Evolutionary conservation across 345 rosid species (phyloP).

Genomic region (Eucalyptus marginata): DNA sequence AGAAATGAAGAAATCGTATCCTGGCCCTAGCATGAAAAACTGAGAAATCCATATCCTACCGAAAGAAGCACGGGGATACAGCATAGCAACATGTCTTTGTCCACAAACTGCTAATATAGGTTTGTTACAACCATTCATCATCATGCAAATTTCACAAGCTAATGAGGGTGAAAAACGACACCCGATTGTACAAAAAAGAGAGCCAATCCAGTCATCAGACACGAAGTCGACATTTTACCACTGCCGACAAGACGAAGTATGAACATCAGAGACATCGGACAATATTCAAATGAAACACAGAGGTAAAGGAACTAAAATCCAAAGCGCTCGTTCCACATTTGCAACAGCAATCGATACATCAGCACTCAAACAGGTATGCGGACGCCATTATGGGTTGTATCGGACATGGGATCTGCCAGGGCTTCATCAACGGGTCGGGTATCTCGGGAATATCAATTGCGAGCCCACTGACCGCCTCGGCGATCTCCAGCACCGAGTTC

Average conservation of each 20-base stretch:
- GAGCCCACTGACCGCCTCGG: conserved; percentile 45
- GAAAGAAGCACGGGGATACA: background rate
- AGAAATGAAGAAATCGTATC: background rate
- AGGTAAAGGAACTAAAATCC: background rate
- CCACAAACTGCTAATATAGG: background rate
- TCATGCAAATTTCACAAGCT: background rate
- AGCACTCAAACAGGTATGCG: conserved; percentile 34
- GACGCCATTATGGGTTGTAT: conserved; percentile 37
- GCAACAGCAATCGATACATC: background rate
- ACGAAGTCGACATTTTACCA: background rate
- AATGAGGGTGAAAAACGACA: background rate
- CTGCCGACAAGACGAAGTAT: background rate
- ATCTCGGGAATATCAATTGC: conserved; percentile 59
- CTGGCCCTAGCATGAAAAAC: background rate
- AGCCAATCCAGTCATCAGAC: background rate
- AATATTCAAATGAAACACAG: background rate
- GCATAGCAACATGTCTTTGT: background rate
- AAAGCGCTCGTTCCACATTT: background rate
- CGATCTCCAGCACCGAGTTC: conserved; percentile 22
- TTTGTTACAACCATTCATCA: background rate
- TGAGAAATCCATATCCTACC: background rate
- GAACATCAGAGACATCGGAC: background rate
- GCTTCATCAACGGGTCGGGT: conserved; percentile 35
- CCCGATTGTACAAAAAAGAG: background rate
- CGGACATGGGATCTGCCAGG: conserved; percentile 51